These are phyloP conservation scores for Solanum chmielewskii DNA, from an alignment of 257 asterid genomes.

Conservation along the genomic window DNA sequence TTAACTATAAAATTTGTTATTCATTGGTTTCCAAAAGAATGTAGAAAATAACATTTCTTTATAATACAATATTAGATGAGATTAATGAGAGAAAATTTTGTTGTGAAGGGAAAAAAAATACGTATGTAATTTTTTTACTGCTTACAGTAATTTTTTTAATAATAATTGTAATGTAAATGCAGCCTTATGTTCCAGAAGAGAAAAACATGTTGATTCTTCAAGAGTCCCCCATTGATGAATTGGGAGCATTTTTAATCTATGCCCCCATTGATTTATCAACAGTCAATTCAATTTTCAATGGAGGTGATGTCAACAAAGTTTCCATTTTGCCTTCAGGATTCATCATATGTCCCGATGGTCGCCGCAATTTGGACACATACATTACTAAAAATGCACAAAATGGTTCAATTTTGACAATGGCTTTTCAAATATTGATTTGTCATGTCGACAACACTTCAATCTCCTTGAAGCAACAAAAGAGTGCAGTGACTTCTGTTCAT, in stretches of 20 bases:
- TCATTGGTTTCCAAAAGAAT: too few relatives aligned
- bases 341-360: conserved; percentile 23
- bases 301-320: conserved; percentile 17
- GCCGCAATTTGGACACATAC: neutral
- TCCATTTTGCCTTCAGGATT: conserved; percentile 29
- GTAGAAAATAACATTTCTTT: neutral
- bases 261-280: conserved; percentile 27
- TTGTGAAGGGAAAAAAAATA: neutral
- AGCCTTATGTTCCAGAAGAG: conserved; percentile 42
- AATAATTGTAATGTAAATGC: neutral
- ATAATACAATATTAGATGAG: neutral
- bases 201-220: conserved; percentile 39
- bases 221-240: conserved; percentile 39
- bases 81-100: neutral
- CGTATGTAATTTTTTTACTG: neutral
- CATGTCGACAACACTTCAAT: neutral
- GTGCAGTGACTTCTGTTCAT: conserved; percentile 29
- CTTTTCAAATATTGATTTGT: conserved; percentile 33
- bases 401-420: conserved; percentile 55
- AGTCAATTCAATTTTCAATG: conserved; percentile 17
- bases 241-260: conserved; percentile 40
- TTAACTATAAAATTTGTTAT: too few relatives aligned
- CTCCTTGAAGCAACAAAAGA: conserved; percentile 32
- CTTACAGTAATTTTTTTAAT: neutral
- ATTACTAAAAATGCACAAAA: neutral